Conservation (phyloP, 768 basidiomycete species). For the Suillus brevipes region DNA sequence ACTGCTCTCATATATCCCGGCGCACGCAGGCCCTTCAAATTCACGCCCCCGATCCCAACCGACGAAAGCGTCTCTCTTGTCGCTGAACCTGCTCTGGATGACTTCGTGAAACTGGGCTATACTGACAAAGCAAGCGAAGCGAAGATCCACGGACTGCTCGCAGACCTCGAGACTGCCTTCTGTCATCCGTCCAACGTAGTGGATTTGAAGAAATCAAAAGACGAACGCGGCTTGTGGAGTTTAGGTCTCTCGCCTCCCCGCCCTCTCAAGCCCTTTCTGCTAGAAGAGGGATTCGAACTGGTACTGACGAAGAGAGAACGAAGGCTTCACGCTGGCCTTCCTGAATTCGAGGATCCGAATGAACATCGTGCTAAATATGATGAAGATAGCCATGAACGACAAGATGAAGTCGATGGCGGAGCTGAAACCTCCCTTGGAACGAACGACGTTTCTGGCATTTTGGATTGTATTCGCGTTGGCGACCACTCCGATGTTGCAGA, state of each 20-base stretch:
- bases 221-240: constrained; percentile 21
- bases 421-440: not conserved
- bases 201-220: constrained; percentile 1
- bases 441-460: not conserved
- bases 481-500: not conserved
- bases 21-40: constrained; percentile 48
- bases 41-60: constrained; percentile 33
- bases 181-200: not conserved
- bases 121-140: constrained; percentile 1
- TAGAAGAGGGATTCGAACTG: constrained; percentile 15
- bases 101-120: constrained; percentile 13
- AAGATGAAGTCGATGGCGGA: not conserved
- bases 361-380: not conserved
- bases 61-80: constrained; percentile 31
- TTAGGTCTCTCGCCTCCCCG: constrained; percentile 29
- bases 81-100: constrained; percentile 15
- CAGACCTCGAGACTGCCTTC: not conserved
- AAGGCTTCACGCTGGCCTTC: constrained; percentile 13
- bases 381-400: not conserved
- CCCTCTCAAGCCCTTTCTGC: not conserved
- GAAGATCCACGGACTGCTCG: not conserved
- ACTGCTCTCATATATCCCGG: not conserved
- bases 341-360: constrained; percentile 5
- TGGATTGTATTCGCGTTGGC: not conserved
- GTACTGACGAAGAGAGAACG: constrained; percentile 30